Evolutionary conservation across 2,329 filamentous ascomycete species (phyloP).

Genomic region (Talaromyces sp.): DNA sequence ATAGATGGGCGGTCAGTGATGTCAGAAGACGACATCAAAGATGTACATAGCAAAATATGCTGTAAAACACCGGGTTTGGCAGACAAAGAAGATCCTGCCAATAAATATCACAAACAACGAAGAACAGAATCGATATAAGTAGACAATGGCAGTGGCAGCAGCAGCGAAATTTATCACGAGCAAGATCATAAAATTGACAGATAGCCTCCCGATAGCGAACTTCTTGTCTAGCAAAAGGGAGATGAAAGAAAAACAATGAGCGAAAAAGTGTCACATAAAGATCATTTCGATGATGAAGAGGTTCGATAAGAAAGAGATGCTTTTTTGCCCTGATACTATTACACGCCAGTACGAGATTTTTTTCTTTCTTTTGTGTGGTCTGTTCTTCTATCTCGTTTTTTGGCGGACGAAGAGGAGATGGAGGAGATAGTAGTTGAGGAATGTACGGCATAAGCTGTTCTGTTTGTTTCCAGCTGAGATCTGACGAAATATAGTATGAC

Average conservation of each 20-base stretch:
- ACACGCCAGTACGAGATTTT: conserved; percentile 4
- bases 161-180: conserved; percentile 8
- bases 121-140: background rate
- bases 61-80: background rate
- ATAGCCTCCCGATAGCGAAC: conserved; percentile 16
- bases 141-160: conserved; percentile 18
- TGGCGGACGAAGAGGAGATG: background rate
- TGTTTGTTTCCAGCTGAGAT: conserved; percentile 10
- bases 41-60: conserved; percentile 1
- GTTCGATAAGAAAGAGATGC: conserved; percentile 1
- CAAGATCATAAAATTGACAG: conserved; percentile 16
- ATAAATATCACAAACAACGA: background rate
- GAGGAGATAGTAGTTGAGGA: background rate
- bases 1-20: no score
- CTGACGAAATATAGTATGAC: background rate
- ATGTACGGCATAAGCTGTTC: conserved; percentile 1
- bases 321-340: conserved; percentile 14
- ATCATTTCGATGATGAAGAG: background rate
- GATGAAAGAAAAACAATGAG: background rate
- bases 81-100: background rate
- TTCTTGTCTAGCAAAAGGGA: conserved; percentile 17
- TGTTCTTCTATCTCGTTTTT: background rate
- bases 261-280: background rate
- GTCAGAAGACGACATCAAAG: background rate
- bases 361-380: background rate